These are phyloP conservation scores for Neofusicoccum cordaticola DNA, from an alignment of 2,329 filamentous ascomycete genomes.

Conservation along the genomic window DNA sequence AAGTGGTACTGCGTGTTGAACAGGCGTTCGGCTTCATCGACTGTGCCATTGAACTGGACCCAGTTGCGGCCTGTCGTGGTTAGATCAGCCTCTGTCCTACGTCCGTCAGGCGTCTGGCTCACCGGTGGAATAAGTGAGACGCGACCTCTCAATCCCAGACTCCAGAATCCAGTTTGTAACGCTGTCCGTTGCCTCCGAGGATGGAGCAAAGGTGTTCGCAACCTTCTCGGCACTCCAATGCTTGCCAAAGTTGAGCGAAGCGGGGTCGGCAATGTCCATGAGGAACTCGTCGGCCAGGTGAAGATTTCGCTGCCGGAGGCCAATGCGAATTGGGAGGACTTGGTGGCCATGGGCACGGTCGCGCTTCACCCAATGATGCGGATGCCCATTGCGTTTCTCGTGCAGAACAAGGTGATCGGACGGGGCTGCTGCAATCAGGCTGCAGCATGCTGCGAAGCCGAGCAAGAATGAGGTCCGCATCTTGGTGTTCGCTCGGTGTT, in stretches of 20 bases:
- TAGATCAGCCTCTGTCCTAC: background rate
- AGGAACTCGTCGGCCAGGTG: background rate
- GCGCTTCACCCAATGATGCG: background rate
- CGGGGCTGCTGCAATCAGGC: background rate
- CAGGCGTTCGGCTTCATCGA: slow-evolving; percentile 37
- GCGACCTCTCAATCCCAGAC: background rate
- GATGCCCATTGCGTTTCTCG: background rate
- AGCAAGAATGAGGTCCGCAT: background rate
- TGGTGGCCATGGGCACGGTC: background rate
- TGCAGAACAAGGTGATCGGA: background rate
- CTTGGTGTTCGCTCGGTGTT: background rate
- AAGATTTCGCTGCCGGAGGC: slow-evolving; percentile 24
- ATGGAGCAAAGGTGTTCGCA: slow-evolving; percentile 27
- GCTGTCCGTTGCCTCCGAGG: slow-evolving; percentile 22
- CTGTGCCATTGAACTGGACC: slow-evolving; percentile 41
- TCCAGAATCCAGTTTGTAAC: slow-evolving; percentile 26
- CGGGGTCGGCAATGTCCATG: slow-evolving; percentile 22
- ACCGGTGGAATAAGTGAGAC: slow-evolving; percentile 20
- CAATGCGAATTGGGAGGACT: slow-evolving; percentile 28
- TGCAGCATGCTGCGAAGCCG: background rate
- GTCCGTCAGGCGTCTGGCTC: background rate
- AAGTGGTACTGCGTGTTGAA: slow-evolving; percentile 40
- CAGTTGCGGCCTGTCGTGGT: slow-evolving; percentile 23
- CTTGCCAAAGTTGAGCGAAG: slow-evolving; percentile 27
- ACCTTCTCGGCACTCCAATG: slow-evolving; percentile 30